These are phyloP conservation scores for Eruca vesicaria DNA, from an alignment of 441 rosid genomes.

Conservation along the genomic window DNA sequence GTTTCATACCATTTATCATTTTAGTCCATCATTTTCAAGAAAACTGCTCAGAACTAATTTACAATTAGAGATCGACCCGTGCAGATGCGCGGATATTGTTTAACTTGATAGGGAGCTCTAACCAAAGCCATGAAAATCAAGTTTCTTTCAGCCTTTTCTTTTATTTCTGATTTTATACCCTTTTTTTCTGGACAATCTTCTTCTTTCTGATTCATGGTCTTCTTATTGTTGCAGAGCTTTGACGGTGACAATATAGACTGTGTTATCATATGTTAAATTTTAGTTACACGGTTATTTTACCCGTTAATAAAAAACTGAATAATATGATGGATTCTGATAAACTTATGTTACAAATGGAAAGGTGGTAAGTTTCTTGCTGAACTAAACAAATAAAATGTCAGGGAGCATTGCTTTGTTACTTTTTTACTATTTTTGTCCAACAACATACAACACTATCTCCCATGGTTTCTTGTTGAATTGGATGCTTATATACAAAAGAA, in stretches of 20 bases:
- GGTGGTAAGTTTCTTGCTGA: not conserved
- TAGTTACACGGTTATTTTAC: not conserved
- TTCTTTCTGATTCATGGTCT: too few relatives aligned
- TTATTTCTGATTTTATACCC: not conserved
- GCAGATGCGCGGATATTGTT: too few relatives aligned
- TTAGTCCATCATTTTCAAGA: too few relatives aligned
- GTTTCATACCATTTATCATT: too few relatives aligned
- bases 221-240: not conserved
- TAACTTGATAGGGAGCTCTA: too few relatives aligned
- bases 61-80: too few relatives aligned
- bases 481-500: too few relatives aligned
- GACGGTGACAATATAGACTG: not conserved
- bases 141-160: not conserved
- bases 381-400: not conserved
- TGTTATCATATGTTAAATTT: not conserved
- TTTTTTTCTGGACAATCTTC: too few relatives aligned
- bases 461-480: not conserved
- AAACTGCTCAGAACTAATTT: too few relatives aligned
- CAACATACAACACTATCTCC: not conserved
- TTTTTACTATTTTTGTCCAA: not conserved
- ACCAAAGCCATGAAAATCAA: too few relatives aligned
- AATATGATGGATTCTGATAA: not conserved
- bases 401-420: not conserved
- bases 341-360: not conserved
- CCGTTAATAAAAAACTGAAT: not conserved